Base-by-base conservation (phyloP, 2,329 filamentous ascomycete genomes). In the Lanzia echinophila region DNA sequence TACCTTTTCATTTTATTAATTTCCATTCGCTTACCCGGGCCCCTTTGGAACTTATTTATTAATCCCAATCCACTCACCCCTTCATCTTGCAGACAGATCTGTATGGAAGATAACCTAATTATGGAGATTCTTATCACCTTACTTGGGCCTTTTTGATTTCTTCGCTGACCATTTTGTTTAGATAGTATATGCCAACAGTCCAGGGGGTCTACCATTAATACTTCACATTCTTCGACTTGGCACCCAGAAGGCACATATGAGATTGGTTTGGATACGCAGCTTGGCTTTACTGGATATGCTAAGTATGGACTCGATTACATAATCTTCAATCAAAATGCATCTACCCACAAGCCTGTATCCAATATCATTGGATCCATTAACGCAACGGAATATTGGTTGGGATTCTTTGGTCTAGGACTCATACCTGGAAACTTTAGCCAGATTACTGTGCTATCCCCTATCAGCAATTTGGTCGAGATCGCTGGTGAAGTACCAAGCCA, bases 401-500 rank as follows among this genome's bases (percentile, higher is more conserved):
- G 81, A 8, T 73, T 75, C 50, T 74, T 83, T 47, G 81, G 81
- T 6, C 62, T 84, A 15, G 82, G 80, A 65, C 78, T 78, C 46
- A 75, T 73, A 2, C 73, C 75, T 13, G 77, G 78, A 46, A 76
- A 71, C 33, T 83, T 85, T 59, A 71, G 71, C 12, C 66, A 70
- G 56, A 71, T 71, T 64, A 66, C 78, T 54, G 72, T 78, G 66
- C 69, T 78, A 60, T 72, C 79, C 62, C 69, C 79, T 54, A 64
- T 84, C 63, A 70, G 79, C 60, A 69, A 83, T 12, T 70, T 86
- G 49, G 78, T 87, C 42, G 78, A 83, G 63, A 69, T 75, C 11
- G 74, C 78, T 54, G 78, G 79, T 8, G 72, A 71, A 54, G 86
- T 90, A 46, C 83, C 86, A 1, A 89, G 86, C 66, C 75, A 88